phyloP scores from a whole-genome alignment of 257 asterid genomes.

The Sherardia arvensis region DNA sequence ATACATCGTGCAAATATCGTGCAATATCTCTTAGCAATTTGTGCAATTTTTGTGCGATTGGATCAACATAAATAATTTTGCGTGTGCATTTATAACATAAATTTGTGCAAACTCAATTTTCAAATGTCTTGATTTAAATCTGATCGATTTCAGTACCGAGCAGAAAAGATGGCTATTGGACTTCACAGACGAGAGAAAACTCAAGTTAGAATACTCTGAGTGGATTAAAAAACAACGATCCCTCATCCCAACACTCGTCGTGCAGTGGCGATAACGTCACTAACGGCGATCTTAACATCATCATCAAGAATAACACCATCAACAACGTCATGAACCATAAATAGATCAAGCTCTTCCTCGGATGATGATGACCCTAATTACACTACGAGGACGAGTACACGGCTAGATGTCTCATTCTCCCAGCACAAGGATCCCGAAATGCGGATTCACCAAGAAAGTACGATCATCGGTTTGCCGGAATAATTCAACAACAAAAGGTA shows the following conservation, averaged over 20 bases:
- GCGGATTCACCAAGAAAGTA: not conserved
- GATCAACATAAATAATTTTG: too few relatives aligned
- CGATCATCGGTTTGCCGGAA: conserved; percentile 5
- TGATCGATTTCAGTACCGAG: too few relatives aligned
- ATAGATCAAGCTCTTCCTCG: conserved; percentile 11
- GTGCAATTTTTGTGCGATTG: too few relatives aligned
- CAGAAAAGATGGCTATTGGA: too few relatives aligned
- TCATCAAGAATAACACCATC: not conserved
- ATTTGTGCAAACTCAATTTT: too few relatives aligned
- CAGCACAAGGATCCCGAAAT: conserved; percentile 47
- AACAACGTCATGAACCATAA: not conserved
- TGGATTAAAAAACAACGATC: too few relatives aligned
- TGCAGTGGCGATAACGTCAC: not conserved
- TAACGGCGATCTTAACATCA: not conserved
- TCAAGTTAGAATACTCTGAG: too few relatives aligned
- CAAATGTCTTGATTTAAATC: too few relatives aligned
- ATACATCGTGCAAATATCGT: too few relatives aligned
- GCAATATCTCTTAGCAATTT: too few relatives aligned
- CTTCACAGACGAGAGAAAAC: too few relatives aligned
- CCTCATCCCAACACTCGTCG: conserved; percentile 18
- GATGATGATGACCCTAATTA: not conserved
- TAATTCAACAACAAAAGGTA: conserved; percentile 36
- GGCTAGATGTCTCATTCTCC: conserved; percentile 73
- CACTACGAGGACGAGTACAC: conserved; percentile 60
- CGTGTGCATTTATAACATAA: too few relatives aligned